Evolutionary conservation across 257 asterid genomes (phyloP), one percentile per base, ranked within the genome.

Genomic region (Coffea canephora): DNA sequence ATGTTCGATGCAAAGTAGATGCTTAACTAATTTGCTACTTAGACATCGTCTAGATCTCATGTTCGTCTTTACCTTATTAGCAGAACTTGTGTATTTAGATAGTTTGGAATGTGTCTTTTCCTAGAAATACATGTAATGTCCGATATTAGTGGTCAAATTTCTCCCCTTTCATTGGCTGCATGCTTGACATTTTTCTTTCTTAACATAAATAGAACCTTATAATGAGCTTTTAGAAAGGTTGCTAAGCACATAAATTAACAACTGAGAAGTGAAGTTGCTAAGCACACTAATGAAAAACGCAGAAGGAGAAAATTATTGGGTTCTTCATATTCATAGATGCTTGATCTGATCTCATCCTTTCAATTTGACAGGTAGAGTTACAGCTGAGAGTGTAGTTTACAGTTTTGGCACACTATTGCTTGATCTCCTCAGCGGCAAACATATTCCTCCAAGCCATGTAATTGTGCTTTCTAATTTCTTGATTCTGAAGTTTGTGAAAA

Each of bases 371-470:
- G 91, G 91, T 73, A 78, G 83, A 77, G 85, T 88, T 36, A 84
- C 79, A 21, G 83, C 88, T 3, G 91, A 86, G 81, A 88, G 89
- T 74, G 86, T 86, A 3, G 86, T 88, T 64, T 86, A 80, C 82
- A 88, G 91, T 88, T 88, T 88, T 74, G 91, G 91, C 68, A 85
- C 91, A 61, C 75, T 88, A 68, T 79, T 88, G 81, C 89, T 88
- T 76, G 88, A 88, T 84, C 91, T 88, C 83, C 87, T 88, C 68
- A 86, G 89, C 13, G 91, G 91, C 78, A 88, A 88, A 82, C 91
- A 88, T 73, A 88, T 86, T 78, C 88, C 88, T 25, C 91, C 91
- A 0, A 84, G 87, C 85, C 89, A 88, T 62, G 91, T 88, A 82
- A 88, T 65, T 31, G 23, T 59, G 13, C 59, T 11, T 25, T 76